These are phyloP conservation scores for Calocybe gangraenosa DNA, from an alignment of 768 basidiomycete species.

Conservation along the genomic window DNA sequence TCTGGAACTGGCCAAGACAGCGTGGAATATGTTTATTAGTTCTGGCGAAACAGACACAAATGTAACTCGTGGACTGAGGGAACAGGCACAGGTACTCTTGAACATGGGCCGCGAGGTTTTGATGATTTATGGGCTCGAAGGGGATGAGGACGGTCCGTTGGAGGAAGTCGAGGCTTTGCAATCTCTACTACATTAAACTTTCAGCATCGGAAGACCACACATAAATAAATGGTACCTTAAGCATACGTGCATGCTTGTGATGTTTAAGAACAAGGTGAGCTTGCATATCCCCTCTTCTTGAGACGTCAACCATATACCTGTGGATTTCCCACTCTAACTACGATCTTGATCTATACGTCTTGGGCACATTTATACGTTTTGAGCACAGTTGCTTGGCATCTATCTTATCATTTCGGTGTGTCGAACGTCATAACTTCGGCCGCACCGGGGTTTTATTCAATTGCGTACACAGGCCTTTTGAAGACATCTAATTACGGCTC, in stretches of 20 bases:
- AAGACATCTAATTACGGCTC: neutral
- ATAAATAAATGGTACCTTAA: neutral
- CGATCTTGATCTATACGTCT: neutral
- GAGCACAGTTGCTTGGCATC: neutral
- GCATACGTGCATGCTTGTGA: too few species aligned
- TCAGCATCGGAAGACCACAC: neutral
- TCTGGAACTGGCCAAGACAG: constrained; percentile 71
- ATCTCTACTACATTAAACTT: constrained; percentile 27
- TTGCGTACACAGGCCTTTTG: neutral
- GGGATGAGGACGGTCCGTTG: constrained; percentile 58
- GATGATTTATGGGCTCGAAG: constrained; percentile 52
- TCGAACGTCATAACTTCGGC: constrained; percentile 1
- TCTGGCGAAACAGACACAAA: constrained; percentile 19
- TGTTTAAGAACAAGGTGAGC: too few species aligned
- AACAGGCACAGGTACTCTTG: constrained; percentile 33
- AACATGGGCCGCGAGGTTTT: constrained; percentile 37
- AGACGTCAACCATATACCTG: too few species aligned
- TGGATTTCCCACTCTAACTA: constrained; percentile 2
- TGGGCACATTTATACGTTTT: neutral
- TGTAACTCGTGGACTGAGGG: constrained; percentile 20
- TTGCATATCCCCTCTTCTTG: too few species aligned
- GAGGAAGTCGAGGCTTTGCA: constrained; percentile 47
- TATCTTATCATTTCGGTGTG: neutral
- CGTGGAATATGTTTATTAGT: constrained; percentile 60
- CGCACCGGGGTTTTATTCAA: neutral